Conservation (phyloP, 176 grass and related monocot species). For the barley (Hordeum vulgare) region MorexV3_pseudomolecules_assembly NC_058522.1:460544721-460545220, state of each 20-base stretch:
- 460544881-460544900: too few species aligned
- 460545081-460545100: conserved; percentile 59
- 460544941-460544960: conserved; percentile 42
- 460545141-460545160: conserved; percentile 14
- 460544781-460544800: too few species aligned
- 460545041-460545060: conserved; percentile 44
- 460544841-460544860: too few species aligned
- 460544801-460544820: too few species aligned
- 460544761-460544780: too few species aligned
- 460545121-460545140: not conserved
- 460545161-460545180: conserved; percentile 3
- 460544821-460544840: too few species aligned
- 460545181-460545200: conserved; percentile 43
- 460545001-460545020: conserved; percentile 53
- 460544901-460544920: too few species aligned
- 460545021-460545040: conserved; percentile 64
- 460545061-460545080: conserved; percentile 50
- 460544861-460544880: too few species aligned
- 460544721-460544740: too few species aligned
- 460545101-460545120: conserved; percentile 56
- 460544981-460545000: conserved; percentile 30
- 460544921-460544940: conserved; percentile 35
- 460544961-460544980: conserved; percentile 63
- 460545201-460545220: conserved; percentile 34
- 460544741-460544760: too few species aligned